Conservation (phyloP, 2,329 filamentous ascomycete genomes). For the Ascochyta fabae region DNA sequence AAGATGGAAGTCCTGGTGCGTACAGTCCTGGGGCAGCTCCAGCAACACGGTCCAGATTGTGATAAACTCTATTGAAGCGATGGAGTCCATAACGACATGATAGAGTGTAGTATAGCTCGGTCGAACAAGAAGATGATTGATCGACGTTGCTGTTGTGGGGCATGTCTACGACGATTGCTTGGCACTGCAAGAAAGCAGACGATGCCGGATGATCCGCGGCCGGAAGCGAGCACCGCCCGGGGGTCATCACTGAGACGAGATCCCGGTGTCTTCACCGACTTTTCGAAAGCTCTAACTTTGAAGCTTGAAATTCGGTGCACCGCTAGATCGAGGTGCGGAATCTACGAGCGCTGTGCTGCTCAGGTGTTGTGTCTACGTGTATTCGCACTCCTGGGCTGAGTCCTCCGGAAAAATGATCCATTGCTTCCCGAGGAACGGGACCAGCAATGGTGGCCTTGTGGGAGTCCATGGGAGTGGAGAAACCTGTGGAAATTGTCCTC, state of each 20-base stretch:
- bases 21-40: neutral
- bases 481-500: constrained; percentile 26
- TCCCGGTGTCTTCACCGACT: constrained; percentile 30
- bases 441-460: constrained; percentile 30
- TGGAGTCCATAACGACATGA: constrained; percentile 12
- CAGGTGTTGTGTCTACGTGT: constrained; percentile 12
- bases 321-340: constrained; percentile 32
- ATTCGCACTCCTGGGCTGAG: neutral
- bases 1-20: neutral
- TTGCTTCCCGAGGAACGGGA: constrained; percentile 8
- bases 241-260: constrained; percentile 20
- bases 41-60: neutral
- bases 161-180: constrained; percentile 32
- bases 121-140: constrained; percentile 39
- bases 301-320: constrained; percentile 36
- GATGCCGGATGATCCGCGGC: constrained; percentile 22
- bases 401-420: constrained; percentile 5
- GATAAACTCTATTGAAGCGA: constrained; percentile 1
- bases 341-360: constrained; percentile 36
- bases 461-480: constrained; percentile 25
- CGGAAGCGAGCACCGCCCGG: constrained; percentile 27
- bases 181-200: constrained; percentile 24
- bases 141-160: constrained; percentile 27
- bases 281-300: constrained; percentile 35
- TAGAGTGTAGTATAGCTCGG: constrained; percentile 22